phyloP scores from a whole-genome alignment of 2,329 filamentous ascomycete genomes.

The Xylaria digitata region DNA sequence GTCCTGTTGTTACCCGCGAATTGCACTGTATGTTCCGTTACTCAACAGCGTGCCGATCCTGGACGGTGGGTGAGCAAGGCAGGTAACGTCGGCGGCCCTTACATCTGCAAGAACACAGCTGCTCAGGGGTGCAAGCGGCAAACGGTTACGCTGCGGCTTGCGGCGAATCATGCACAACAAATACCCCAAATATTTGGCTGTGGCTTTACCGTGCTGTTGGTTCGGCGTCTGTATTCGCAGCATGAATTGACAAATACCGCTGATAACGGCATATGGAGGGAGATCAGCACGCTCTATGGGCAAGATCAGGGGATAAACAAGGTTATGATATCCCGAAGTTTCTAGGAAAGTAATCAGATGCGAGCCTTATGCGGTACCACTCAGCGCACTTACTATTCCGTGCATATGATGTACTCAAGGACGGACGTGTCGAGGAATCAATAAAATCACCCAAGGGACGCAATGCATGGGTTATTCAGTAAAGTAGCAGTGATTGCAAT shows the following conservation, averaged over 20 bases:
- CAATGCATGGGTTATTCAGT: neutral
- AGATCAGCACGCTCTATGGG: neutral
- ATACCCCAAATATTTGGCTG: neutral
- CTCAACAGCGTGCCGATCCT: neutral
- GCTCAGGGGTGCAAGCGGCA: neutral
- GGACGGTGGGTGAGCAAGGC: neutral
- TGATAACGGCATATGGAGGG: slow-evolving; percentile 1
- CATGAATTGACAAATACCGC: slow-evolving; percentile 6
- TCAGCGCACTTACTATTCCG: slow-evolving; percentile 1
- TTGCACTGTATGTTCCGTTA: slow-evolving; percentile 9
- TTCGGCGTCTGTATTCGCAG: neutral
- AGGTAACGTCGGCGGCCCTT: neutral
- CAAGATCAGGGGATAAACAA: no score
- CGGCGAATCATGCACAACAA: slow-evolving; percentile 11
- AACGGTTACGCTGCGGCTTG: neutral
- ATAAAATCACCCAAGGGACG: neutral
- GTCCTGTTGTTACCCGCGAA: slow-evolving; percentile 1
- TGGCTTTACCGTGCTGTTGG: neutral
- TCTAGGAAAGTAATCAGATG: slow-evolving; percentile 7
- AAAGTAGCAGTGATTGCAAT: slow-evolving; percentile 5
- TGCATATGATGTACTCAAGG: neutral
- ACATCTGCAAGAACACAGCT: slow-evolving; percentile 8
- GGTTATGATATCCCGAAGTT: neutral
- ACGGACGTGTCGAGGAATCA: neutral
- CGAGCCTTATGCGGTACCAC: neutral